Percentiles rank a stretch among this genome's conserved stretches.
phyloP scores from a whole-genome alignment of 176 grass and related monocot genomes.

The Aegilops umbellulata region DNA sequence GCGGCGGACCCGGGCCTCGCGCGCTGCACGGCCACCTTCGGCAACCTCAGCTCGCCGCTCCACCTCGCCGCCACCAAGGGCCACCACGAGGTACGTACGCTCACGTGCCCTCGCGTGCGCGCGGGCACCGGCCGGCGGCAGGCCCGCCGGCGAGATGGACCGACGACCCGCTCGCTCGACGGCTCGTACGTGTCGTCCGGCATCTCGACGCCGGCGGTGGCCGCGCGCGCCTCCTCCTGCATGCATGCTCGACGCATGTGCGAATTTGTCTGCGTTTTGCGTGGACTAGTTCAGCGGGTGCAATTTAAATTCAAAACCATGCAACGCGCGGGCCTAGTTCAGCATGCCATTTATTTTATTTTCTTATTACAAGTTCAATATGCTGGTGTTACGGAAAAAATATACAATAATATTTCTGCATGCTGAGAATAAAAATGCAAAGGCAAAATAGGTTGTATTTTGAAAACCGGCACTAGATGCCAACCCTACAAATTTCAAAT shows the following conservation, averaged over 20 bases:
- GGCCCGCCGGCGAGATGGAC: not conserved
- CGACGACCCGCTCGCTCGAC: too few relatives aligned
- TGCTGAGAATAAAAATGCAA: too few relatives aligned
- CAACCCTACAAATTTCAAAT: too few relatives aligned
- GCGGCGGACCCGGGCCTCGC: slow-evolving; percentile 50
- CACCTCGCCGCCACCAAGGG: slow-evolving; percentile 76
- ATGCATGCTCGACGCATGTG: too few relatives aligned
- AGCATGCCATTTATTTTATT: too few relatives aligned
- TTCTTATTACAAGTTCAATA: not conserved
- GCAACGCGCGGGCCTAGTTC: not conserved
- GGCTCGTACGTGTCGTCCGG: too few relatives aligned
- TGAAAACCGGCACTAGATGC: too few relatives aligned
- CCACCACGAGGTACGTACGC: slow-evolving; percentile 60
- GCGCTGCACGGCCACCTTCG: slow-evolving; percentile 61
- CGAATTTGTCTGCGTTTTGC: not conserved
- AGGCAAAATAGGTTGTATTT: too few relatives aligned
- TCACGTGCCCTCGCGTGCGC: not conserved
- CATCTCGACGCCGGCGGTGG: not conserved
- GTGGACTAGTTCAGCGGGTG: not conserved
- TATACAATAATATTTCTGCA: too few relatives aligned
- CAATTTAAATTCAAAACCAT: not conserved
- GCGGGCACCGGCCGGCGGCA: too few relatives aligned
- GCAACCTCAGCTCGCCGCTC: slow-evolving; percentile 74
- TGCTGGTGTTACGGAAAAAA: too few relatives aligned
- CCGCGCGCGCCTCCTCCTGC: too few relatives aligned